Base-by-base conservation (phyloP, 495 filamentous ascomycete genomes). In the Thermochaetoides thermophila region DNA sequence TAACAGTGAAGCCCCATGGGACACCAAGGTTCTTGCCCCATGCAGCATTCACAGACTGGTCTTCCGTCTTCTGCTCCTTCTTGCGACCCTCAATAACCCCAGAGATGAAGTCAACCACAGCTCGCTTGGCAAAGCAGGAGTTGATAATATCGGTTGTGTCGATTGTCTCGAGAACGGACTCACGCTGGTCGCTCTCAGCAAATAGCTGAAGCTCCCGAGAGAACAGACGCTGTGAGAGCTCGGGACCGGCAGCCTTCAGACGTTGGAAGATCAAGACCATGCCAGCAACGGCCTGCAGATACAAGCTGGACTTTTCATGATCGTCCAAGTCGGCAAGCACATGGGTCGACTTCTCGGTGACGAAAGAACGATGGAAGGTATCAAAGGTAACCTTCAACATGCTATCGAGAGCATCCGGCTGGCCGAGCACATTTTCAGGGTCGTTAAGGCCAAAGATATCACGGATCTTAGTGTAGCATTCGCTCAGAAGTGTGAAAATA, bases 1-100 rank as follows among this genome's bases (percentile, higher is more conserved):
- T 50, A 29, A 57, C 53, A 7, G 51, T 55, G 26, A 57, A 57
- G 6, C 53, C 53, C 46, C 53, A 51, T 7, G 51, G 53, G 16
- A 53, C 15, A 9, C 53, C 53, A 33, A 51, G 55, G 23, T 50
- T 51, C 34, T 46, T 47, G 29, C 42, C 43, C 44, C 44, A 55
- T 21, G 40, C 39, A 1, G 46, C 37, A 12, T 27, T 7, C 40
- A 34, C 27, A 46, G 12, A 19, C 33, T 22, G 27, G 7, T 37
- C 29, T 1, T 16, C 31, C 1, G 22, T 27, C 22, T 35, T 23
- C 2, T 28, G 19, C 12, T 35, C 41, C 27, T 50, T 38, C 23
- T 34, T 23, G 1, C 28, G 21, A 10, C 34, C 39, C 24, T 50
- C 40, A 3, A 55, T 31, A 1, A 33, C 37, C 2, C 20, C 31